Base-by-base conservation (phyloP, 2,329 filamentous ascomycete species). In the Cryphonectria carpinicola region DNA sequence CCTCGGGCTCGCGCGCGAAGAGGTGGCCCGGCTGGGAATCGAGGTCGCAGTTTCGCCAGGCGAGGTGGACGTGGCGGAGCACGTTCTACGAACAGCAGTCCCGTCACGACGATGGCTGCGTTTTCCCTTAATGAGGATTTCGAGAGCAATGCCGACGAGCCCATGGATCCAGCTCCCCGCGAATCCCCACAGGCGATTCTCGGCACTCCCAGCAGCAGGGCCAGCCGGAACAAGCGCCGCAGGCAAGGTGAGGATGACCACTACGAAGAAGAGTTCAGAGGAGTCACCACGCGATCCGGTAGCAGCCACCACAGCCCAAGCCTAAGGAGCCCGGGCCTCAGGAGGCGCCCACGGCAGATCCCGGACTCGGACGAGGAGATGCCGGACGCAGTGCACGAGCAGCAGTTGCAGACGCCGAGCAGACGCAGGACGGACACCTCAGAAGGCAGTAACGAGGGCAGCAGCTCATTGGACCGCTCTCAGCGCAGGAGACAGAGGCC, bases 401-500 rank as follows among this genome's bases (percentile, higher is more conserved):
- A 39, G 41, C 28, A 52, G 6, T 14, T 43, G 46, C 60, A 22
- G 25, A 62, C 41, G 32, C 41, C 43, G 41, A 64, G 43, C 35
- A 64, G 41, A 35, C 63, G n/a, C 22, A 46, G 56, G 41, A 17
- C 17, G 25, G 56, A 63, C 28, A 56, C 60, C 4, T 60, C 64
- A 32, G 71, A 70, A 61, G 65, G 66, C 46, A 71, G 56, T 25
- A 60, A 65, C 25, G 71, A 72, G 14, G 71, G 70, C 41, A 71
- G 65, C 43, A 70, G 70, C 49, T 65, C 67, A 2, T 32, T 70
- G 28, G 67, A 70, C 41, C 72, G 72, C n/a, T 72, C 72, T 37
- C 70, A 71, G 25, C 70, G 72, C n/a, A 66, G 62, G 52, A 70
- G 72, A 39, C 70, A 72, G 67, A 73, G 64, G 62, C 72, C 72